Evolutionary conservation across 495 filamentous ascomycete genomes (phyloP), one percentile per base, ranked within the genome.

Genomic region (Patellaria atrata): DNA sequence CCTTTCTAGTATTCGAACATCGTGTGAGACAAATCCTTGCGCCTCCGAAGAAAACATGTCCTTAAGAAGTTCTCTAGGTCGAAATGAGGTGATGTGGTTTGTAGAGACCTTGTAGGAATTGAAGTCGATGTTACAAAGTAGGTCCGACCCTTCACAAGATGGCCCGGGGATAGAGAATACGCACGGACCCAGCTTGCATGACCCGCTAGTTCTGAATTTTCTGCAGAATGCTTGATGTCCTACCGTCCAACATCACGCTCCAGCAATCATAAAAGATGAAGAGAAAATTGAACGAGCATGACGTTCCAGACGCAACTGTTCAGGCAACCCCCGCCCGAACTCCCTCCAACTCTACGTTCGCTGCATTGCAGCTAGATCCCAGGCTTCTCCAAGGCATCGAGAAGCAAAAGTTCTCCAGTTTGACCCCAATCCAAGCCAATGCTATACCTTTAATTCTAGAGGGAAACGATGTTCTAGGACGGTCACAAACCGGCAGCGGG

Each of bases 401-500:
- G 22, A 77, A 81, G 52, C 76, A 86, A 54, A 77, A 76, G 46
- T 96, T 83, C 55, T 65, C 74, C 37, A 73, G 73, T 42, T 89
- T 89, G 5, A 94, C 91, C 7, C 67, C 70, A 10, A 79, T 94
- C 3, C 89, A 97, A 57, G 64, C 73, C 10, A 77, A 77, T 55
- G 82, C 79, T 4, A 93, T 97, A 46, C 91, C 89, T 5, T 58
- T 94, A 27, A 82, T 82, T 18, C 8, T 37, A 20, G 75, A 83
- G 38, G 89, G 89, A 12, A 79, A 79, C 50, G 86, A 94, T 67
- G 77, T 97, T 37, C 59, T 96, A 27, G 82, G 73, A 72, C 56
- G 41, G 53, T 28, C 25, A 12, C 30, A 15, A 14, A 32, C 35
- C 3, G 38, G 35, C 13, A 48, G 31, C 3, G 40, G 17, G 0